Conservation (phyloP, 306 rosid genomes). For the Arachis stenosperma region DNA sequence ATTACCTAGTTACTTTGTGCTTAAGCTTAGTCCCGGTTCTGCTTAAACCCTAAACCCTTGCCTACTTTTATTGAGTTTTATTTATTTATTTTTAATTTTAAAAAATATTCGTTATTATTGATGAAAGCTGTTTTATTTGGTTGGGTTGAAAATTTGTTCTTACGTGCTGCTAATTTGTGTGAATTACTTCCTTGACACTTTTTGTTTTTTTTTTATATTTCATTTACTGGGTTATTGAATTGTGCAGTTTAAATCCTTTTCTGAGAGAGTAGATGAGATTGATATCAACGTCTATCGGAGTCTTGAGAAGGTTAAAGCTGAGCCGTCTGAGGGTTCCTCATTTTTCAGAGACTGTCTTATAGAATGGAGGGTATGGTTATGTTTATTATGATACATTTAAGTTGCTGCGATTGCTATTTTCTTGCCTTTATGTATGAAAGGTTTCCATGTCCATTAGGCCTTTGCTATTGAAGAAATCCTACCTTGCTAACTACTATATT, state of each 20-base stretch:
- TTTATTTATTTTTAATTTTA: neutral
- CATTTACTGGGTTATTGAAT: neutral
- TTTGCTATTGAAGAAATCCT: neutral
- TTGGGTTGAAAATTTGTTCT: neutral
- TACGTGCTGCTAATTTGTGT: neutral
- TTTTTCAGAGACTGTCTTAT: constrained; percentile 83
- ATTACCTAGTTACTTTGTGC: neutral
- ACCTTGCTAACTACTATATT: neutral
- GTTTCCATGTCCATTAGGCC: neutral
- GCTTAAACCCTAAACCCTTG: constrained; percentile 47
- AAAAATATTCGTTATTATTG: no score
- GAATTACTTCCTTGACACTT: neutral
- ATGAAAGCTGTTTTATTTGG: no score
- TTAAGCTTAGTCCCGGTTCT: neutral
- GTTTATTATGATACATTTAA: neutral
- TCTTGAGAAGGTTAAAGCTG: constrained; percentile 65
- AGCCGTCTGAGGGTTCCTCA: constrained; percentile 81
- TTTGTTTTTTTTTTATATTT: neutral
- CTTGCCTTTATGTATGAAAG: neutral
- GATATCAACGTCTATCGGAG: constrained; percentile 74
- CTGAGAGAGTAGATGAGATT: constrained; percentile 69
- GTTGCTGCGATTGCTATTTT: neutral
- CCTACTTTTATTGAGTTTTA: neutral
- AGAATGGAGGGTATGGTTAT: constrained; percentile 77
- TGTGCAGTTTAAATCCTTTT: constrained; percentile 68